A percentile compares a stretch with the other conserved stretches of the same genome.
Conservation (phyloP, 2,329 filamentous ascomycete genomes). For the Cladosporium sp. region DNA sequence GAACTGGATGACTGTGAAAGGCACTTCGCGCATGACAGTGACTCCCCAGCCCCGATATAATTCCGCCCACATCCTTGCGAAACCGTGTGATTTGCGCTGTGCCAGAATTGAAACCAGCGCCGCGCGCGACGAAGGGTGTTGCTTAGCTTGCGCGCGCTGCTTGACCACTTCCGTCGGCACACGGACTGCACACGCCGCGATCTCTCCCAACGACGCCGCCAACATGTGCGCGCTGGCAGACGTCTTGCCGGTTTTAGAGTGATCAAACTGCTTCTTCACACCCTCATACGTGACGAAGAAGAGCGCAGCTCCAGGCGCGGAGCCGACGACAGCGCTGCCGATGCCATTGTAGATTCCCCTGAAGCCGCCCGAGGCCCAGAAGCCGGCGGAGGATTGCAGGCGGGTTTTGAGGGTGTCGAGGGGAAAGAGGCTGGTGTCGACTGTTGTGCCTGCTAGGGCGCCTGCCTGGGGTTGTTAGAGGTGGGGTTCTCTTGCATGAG, state of each 20-base stretch:
- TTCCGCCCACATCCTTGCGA: conserved; percentile 66
- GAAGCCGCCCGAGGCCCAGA: conserved; percentile 82
- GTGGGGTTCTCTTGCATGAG: conserved; percentile 1
- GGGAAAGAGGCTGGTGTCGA: conserved; percentile 93
- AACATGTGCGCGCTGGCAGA: conserved; percentile 62
- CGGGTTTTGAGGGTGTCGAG: conserved; percentile 99
- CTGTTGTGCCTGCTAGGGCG: conserved; percentile 86
- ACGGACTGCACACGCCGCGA: conserved; percentile 85
- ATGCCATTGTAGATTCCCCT: conserved; percentile 89
- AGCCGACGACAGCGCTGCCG: conserved; percentile 83
- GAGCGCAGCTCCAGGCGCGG: conserved; percentile 86
- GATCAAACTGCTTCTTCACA: conserved; percentile 23
- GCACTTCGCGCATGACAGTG: conserved; percentile 91
- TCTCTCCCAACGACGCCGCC: conserved; percentile 79
- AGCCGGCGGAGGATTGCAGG: conserved; percentile 75
- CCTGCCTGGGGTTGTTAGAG: conserved; percentile 57
- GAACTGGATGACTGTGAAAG: conserved; percentile 96
- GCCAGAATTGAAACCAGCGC: conserved; percentile 66
- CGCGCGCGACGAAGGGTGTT: conserved; percentile 65
- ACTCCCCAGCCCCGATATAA: conserved; percentile 89
- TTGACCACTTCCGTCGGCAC: conserved; percentile 97
- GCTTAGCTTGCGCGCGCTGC: conserved; percentile 86
- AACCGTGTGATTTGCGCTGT: conserved; percentile 36
- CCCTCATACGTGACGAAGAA: conserved; percentile 63
- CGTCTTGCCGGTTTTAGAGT: conserved; percentile 11